These are phyloP conservation scores for Chalciporus piperatus DNA, from an alignment of 768 basidiomycete genomes.

Conservation along the genomic window DNA sequence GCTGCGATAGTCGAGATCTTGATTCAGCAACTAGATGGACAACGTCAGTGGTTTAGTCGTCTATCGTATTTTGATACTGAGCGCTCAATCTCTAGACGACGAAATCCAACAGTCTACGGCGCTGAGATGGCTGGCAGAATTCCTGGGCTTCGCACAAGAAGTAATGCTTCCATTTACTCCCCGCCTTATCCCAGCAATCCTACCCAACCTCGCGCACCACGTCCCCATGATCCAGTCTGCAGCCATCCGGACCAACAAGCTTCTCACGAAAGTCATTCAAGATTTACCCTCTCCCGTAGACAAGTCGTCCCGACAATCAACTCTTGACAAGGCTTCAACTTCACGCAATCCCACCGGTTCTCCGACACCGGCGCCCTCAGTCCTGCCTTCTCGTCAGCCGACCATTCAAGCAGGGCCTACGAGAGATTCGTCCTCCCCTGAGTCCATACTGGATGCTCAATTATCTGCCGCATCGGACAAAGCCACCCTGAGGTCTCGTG, in stretches of 20 bases:
- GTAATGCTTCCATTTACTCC: constrained; percentile 95
- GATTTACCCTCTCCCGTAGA: constrained; percentile 74
- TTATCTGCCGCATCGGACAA: constrained; percentile 35
- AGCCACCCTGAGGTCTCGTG: constrained; percentile 29
- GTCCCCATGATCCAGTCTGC: constrained; percentile 84
- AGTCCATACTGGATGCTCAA: constrained; percentile 37
- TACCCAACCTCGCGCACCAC: constrained; percentile 93
- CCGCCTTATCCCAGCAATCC: constrained; percentile 85
- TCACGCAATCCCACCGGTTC: constrained; percentile 47
- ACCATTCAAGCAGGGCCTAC: constrained; percentile 41
- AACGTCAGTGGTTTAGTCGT: constrained; percentile 54
- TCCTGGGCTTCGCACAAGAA: constrained; percentile 82
- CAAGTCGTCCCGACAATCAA: constrained; percentile 22
- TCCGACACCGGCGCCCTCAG: constrained; percentile 49
- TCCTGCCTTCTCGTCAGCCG: constrained; percentile 48
- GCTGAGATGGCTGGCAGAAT: constrained; percentile 90
- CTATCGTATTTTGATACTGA: constrained; percentile 3
- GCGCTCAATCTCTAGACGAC: constrained; percentile 49
- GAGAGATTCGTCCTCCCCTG: constrained; percentile 49
- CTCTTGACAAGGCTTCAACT: constrained; percentile 30
- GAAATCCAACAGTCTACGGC: constrained; percentile 94
- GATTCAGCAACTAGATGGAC: constrained; percentile 77
- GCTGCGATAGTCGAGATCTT: constrained; percentile 91
- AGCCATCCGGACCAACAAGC: constrained; percentile 83
- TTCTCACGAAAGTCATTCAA: constrained; percentile 82